Evolutionary conservation across 1,139 yeast species (phyloP), one percentile per base, ranked within the genome.

Genomic region (Pichia kudriavzevii): DNA sequence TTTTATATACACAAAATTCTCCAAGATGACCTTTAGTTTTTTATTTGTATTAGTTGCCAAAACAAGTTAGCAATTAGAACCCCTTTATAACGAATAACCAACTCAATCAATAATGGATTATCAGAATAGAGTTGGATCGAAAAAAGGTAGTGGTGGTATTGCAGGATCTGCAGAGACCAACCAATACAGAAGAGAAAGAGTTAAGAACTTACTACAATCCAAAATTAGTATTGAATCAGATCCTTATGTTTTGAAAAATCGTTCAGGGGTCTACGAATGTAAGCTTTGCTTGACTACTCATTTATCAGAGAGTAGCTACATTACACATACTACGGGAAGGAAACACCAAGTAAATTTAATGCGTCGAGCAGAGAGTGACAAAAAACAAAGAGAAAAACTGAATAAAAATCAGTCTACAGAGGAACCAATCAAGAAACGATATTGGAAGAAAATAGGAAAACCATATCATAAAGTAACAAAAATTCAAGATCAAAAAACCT

Each of bases 311-410:
- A 72, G 83, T n/a, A 77, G 87, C 7, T 85, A 82, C 50, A 63
- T 84, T 13, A 69, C 87, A 2, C 95, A 85, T 50, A 67, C 87
- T 4, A 81, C 84, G 31, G 95, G 94, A 3, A 67, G 72, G 41
- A 79, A 79, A 54, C 95, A 85, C 55, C 81, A 74, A 51, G 55
- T 75, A 46, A 79, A 77, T 45, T 61, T 84, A 29, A 79, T 78
- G 45, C 67, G 73, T 39, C 61, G 94, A 37, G 62, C 72, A 31
- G 57, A 62, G 26, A 46, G 58, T 35, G 75, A 70, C 42, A 72
- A 65, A 40, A 61, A 57, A 41, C 45, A 46, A 35, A 42, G 53
- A 28, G 41, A 54, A 14, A 44, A 46, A 21, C 46, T n/a, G n/a
- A n/a, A n/a, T n/a, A 50, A 28, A 22, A 47, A 44, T 22, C 52